Conservation (phyloP, 2,329 filamentous ascomycete species). For the Xylaria sp. region DNA sequence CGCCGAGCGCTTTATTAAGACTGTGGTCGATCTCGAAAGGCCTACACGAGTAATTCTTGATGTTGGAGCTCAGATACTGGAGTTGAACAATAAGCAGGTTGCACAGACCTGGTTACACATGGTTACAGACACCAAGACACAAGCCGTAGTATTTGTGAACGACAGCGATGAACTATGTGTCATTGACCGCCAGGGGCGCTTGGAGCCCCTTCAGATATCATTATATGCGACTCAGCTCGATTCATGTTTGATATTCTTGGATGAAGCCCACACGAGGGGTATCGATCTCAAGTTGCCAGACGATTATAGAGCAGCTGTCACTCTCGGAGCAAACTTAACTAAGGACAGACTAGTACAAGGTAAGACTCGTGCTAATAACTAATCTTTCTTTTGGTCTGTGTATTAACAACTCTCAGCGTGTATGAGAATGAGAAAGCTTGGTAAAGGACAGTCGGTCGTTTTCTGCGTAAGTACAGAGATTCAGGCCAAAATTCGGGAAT, state of each 20-base stretch:
- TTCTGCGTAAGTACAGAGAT: slow-evolving; percentile 51
- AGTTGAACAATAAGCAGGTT: slow-evolving; percentile 66
- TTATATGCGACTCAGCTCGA: slow-evolving; percentile 63
- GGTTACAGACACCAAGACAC: slow-evolving; percentile 53
- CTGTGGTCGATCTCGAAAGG: slow-evolving; percentile 58
- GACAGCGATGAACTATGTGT: slow-evolving; percentile 59
- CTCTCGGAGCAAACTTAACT: slow-evolving; percentile 65
- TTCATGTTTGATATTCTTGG: slow-evolving; percentile 67
- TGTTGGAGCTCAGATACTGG: slow-evolving; percentile 72
- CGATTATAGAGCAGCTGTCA: slow-evolving; percentile 63
- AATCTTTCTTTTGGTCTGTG: too few relatives aligned
- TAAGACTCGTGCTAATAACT: slow-evolving; percentile 43
- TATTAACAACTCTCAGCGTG: slow-evolving; percentile 58
- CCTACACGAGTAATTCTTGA: slow-evolving; percentile 69
- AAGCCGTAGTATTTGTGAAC: slow-evolving; percentile 66
- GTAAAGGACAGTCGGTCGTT: slow-evolving; percentile 62
- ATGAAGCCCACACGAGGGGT: slow-evolving; percentile 69
- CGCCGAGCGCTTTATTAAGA: slow-evolving; percentile 51
- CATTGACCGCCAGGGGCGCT: slow-evolving; percentile 51
- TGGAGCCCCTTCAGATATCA: slow-evolving; percentile 63
- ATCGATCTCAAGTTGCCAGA: slow-evolving; percentile 68
- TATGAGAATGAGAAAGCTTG: slow-evolving; percentile 71
- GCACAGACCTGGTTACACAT: slow-evolving; percentile 62
- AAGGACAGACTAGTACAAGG: slow-evolving; percentile 73
- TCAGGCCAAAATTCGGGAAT: slow-evolving; percentile 10